Base-by-base conservation (phyloP, 2,329 filamentous ascomycete species). In the Fusarium sulawesiense region DNA sequence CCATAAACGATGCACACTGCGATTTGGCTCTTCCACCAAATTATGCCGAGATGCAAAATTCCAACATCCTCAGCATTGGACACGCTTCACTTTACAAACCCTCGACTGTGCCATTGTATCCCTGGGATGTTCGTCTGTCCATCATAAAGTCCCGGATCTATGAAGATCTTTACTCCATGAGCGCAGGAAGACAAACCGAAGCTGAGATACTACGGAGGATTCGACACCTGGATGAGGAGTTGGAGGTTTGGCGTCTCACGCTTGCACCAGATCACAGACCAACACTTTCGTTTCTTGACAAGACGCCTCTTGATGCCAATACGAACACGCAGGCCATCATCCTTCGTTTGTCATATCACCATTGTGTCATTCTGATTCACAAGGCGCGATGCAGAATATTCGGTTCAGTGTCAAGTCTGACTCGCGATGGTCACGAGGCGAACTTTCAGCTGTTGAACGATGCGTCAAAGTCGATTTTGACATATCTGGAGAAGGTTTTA, bases 191-290 rank as follows among this genome's bases (percentile, higher is more conserved):
- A 7, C 13, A 65, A 3, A 4, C 48, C 0, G 56, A 65, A 1
- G 21, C 65, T 0, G 48, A 65, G 7, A 23, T 66, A 2, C 2
- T 68, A 1, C 45, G 56, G 3, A 30, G 29, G 1, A 66, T 70
- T 2, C 30, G 66, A 1, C 29, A 45, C 1, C 2, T 68, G 0
- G 66, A 70, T 25, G 56, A 70, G 13, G 64, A 70, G 0, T 4
- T 70, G 3, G 64, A 70, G 1, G 55, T 50, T 12, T 70, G 66
- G 66, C 53, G 66, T 0, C n/a, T 58, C 2, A 45, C 64, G 6
- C 21, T 68, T 0, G 49, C 53, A 1, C 3, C 37, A 1, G 18
- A 65, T 7, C 48, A 58, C 18, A 40, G 56, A 1, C 66, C 66
- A 0, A 53, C 65, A 0, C 6, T 70, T 1, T 66, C 56, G 0